Base-by-base conservation (phyloP, 257 asterid genomes). In the Anisodus tanguticus region DNA sequence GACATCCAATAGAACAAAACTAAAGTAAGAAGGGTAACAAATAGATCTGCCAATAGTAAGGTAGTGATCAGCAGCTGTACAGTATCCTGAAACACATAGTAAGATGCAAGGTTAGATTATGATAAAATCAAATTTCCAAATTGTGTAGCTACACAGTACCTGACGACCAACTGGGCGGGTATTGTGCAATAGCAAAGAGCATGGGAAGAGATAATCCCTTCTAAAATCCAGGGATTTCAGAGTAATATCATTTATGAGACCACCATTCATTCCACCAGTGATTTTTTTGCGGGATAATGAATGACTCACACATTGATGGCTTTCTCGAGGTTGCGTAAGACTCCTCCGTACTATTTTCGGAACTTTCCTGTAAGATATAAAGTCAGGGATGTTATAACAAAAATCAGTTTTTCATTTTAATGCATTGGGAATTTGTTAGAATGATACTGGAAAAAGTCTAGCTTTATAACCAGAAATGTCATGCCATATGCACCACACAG, bases 161-260 rank as follows among this genome's bases (percentile, higher is more conserved):
- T 93, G 95, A 87, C 98, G 92, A 84, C 94, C 98, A 79, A 94
- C 98, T 79, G 99, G 99, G 78, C 97, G 91, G 69, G 97, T 91
- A 87, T 95, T 95, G 86, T 88, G 94, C 93, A 95, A 85, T 86
- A 94, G 84, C 86, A 93, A 91, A 83, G 97, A 95, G 87, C 92
- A 89, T 13, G 99, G 99, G 69, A 92, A 94, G 72, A 93, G 86
- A 82, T 86, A 91, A 87, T 92, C 96, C 90, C 92, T 91, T 83
- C 81, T 92, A 88, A 89, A 89, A 88, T 90, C 89, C 87, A 95
- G 87, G 19, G 93, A 91, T 84, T 94, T 90, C 91, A 95, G 81
- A 35, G 95, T 91, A 86, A 88, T 82, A 83, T 92, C 99, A 89
- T 91, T 91, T 86, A 94, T 88, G 60, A 95, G 86, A 87, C 98